phyloP scores from a whole-genome alignment of 192 early-diverging fungal species.

The Coemansia sp. region DNA sequence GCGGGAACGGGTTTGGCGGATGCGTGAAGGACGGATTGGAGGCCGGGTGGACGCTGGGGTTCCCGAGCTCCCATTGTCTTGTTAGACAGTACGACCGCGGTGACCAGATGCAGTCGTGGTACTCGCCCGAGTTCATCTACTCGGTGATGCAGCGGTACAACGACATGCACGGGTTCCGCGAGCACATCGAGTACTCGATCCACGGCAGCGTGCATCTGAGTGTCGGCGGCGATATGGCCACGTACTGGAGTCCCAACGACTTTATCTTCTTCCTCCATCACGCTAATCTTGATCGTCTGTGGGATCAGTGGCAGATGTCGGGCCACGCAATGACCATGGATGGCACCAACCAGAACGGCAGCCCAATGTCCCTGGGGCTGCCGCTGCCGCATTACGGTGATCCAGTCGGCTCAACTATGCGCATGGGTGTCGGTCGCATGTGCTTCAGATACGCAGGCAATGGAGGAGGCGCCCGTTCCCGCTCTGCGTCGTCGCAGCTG shows the following conservation, averaged over 20 bases:
- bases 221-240: constrained; percentile 55
- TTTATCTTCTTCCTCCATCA: constrained; percentile 66
- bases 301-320: constrained; percentile 59
- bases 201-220: constrained; percentile 57
- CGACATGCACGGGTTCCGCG: constrained; percentile 50
- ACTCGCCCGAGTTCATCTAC: constrained; percentile 52
- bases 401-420: constrained; percentile 38
- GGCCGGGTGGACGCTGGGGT: constrained; percentile 36
- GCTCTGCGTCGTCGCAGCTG: not conserved
- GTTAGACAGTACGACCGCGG: constrained; percentile 34
- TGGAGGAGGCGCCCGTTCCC: not conserved
- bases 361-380: constrained; percentile 24
- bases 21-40: constrained; percentile 50
- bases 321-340: constrained; percentile 44
- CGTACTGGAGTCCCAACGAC: constrained; percentile 59
- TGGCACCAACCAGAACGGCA: constrained; percentile 31
- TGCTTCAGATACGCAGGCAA: constrained; percentile 44
- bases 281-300: constrained; percentile 61
- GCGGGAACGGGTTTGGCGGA: constrained; percentile 47
- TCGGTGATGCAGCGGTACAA: constrained; percentile 45
- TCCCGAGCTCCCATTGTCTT: constrained; percentile 49
- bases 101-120: constrained; percentile 42
- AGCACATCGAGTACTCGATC: constrained; percentile 51
- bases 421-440: constrained; percentile 44
- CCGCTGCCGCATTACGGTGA: constrained; percentile 43